These are phyloP conservation scores for Arabis hirsuta DNA, from an alignment of 345 rosid genomes.

Conservation along the genomic window DNA sequence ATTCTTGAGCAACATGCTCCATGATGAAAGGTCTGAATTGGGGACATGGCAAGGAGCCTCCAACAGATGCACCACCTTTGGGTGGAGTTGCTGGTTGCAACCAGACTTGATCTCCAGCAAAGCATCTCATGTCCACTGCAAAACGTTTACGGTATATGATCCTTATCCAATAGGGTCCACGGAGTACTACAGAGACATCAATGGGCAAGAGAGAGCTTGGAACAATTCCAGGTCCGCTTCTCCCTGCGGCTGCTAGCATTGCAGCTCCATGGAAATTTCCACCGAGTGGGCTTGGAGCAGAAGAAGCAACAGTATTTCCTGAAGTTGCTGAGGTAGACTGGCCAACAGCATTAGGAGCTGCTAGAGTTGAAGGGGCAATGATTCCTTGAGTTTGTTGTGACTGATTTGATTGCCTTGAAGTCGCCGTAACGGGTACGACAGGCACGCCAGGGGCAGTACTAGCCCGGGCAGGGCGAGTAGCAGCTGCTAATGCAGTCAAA, in stretches of 20 bases:
- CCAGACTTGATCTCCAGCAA: slow-evolving; percentile 99
- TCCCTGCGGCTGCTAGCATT: slow-evolving; percentile 80
- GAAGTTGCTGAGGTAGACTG: slow-evolving; percentile 54
- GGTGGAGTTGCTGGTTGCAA: slow-evolving; percentile 99
- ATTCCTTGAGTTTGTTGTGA: slow-evolving; percentile 65
- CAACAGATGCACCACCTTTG: slow-evolving; percentile 82
- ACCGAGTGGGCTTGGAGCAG: slow-evolving; percentile 61
- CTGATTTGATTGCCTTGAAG: slow-evolving; percentile 73
- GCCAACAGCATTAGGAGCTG: slow-evolving; percentile 51
- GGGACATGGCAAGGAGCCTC: slow-evolving; percentile 99
- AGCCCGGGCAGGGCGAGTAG: slow-evolving; percentile 98
- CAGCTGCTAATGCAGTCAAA: slow-evolving; percentile 92
- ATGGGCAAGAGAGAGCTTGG: slow-evolving; percentile 96
- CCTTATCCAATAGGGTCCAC: slow-evolving; percentile 98
- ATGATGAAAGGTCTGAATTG: slow-evolving; percentile 99
- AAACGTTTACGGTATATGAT: slow-evolving; percentile 93
- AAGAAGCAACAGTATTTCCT: slow-evolving; percentile 56
- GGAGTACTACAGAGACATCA: slow-evolving; percentile 97
- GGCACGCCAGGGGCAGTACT: slow-evolving; percentile 70
- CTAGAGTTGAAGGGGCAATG: slow-evolving; percentile 47
- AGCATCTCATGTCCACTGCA: slow-evolving; percentile 99
- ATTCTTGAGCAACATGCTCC: slow-evolving; percentile 99
- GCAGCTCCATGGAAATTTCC: slow-evolving; percentile 72
- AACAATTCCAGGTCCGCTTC: slow-evolving; percentile 97
- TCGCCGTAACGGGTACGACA: slow-evolving; percentile 52